These are phyloP conservation scores for Mycena belliarum DNA, from an alignment of 768 basidiomycete species.

Conservation along the genomic window DNA sequence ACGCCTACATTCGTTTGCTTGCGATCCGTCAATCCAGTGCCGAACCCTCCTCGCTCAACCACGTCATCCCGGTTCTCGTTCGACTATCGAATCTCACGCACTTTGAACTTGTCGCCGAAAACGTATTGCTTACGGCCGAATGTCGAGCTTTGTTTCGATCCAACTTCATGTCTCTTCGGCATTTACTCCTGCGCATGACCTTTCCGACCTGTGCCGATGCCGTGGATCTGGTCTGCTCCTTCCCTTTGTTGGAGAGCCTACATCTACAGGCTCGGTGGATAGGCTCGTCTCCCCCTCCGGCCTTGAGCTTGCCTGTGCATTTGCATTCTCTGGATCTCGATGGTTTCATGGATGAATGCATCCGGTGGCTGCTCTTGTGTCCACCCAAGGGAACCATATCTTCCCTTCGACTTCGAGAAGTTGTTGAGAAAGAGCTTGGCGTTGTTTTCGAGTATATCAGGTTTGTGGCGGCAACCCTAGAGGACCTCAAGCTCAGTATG, in stretches of 20 bases:
- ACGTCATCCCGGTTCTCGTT: slow-evolving; percentile 13
- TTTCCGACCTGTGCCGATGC: slow-evolving; percentile 17
- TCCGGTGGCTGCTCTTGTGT: slow-evolving; percentile 15
- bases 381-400: slow-evolving; percentile 5
- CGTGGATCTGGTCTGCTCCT: slow-evolving; percentile 15
- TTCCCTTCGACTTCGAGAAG: slow-evolving; percentile 13
- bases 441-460: slow-evolving; percentile 6
- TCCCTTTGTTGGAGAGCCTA: slow-evolving; percentile 17
- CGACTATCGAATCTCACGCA: slow-evolving; percentile 13
- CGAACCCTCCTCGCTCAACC: slow-evolving; percentile 4
- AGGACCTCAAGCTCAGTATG: slow-evolving; percentile 7
- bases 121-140: slow-evolving; percentile 10
- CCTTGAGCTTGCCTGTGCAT: slow-evolving; percentile 2
- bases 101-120: slow-evolving; percentile 12
- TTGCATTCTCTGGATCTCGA: slow-evolving; percentile 16
- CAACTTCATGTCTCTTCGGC: slow-evolving; percentile 10
- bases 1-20: slow-evolving; percentile 12
- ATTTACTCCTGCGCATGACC: slow-evolving; percentile 8
- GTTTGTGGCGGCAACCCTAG: slow-evolving; percentile 3
- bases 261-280: slow-evolving; percentile 13
- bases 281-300: slow-evolving; percentile 3
- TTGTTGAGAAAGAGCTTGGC: slow-evolving; percentile 1
- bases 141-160: not conserved
- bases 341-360: slow-evolving; percentile 13
- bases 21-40: slow-evolving; percentile 4